Percentiles rank a stretch among this genome's conserved stretches.
These are phyloP conservation scores for Colletotrichum sp. DNA, from an alignment of 2,329 filamentous ascomycete species.

Conservation along the genomic window DNA sequence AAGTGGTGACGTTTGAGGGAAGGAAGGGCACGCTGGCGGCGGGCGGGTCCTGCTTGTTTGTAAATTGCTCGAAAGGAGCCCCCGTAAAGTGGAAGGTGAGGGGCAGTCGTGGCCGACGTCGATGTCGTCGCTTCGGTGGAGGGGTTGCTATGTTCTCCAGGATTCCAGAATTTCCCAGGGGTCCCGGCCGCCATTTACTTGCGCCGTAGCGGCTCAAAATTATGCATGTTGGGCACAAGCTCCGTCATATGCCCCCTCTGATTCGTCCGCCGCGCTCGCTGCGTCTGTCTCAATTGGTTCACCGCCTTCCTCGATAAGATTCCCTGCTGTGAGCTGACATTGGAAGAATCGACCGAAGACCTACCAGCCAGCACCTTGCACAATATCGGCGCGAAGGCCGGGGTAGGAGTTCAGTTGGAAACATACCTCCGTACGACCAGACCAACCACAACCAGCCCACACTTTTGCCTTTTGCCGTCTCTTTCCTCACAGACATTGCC, in stretches of 20 bases:
- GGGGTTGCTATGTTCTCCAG: conserved; percentile 23
- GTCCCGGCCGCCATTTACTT: not conserved
- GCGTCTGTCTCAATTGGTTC: not conserved
- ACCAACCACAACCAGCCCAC: not conserved
- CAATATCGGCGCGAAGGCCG: not conserved
- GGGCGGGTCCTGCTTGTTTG: not conserved
- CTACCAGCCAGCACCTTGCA: conserved; percentile 2
- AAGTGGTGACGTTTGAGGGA: conserved; percentile 4
- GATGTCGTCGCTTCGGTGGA: conserved; percentile 7
- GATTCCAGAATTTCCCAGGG: conserved; percentile 25
- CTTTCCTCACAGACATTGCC: not conserved
- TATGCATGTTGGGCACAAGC: conserved; percentile 13
- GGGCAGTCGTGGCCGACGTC: conserved; percentile 10
- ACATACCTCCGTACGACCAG: not conserved
- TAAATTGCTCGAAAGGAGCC: conserved; percentile 6
- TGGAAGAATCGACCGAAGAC: not conserved
- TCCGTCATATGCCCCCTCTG: not conserved
- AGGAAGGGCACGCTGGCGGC: not conserved
- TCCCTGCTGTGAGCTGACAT: not conserved
- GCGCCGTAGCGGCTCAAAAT: conserved; percentile 16
- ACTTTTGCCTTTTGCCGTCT: not conserved
- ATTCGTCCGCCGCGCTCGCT: not conserved
- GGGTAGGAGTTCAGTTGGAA: conserved; percentile 15
- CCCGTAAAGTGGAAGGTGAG: conserved; percentile 3
- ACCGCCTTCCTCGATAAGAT: not conserved